phyloP scores from a whole-genome alignment of 2,329 filamentous ascomycete genomes.

The Cladosporium sp. region DNA sequence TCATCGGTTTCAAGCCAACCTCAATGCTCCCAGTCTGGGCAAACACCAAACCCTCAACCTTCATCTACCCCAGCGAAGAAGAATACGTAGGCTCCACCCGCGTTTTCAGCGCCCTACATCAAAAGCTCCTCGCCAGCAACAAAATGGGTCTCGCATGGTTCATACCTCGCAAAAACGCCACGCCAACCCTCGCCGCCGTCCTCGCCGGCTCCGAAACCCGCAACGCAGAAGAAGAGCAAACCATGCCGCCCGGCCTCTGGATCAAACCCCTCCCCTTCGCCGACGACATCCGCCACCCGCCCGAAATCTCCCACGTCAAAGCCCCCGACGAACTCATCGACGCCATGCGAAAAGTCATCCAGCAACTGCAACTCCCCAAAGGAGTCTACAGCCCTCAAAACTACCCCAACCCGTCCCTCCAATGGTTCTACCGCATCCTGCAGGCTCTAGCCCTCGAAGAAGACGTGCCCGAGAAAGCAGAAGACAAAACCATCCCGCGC shows the following conservation, averaged over 20 bases:
- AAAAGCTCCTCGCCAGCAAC: slow-evolving; percentile 72
- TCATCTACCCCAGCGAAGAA: slow-evolving; percentile 90
- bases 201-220: slow-evolving; percentile 66
- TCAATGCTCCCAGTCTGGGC: slow-evolving; percentile 75
- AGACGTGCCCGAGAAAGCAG: slow-evolving; percentile 68
- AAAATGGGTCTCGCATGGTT: slow-evolving; percentile 90
- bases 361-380: slow-evolving; percentile 84
- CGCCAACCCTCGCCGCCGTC: slow-evolving; percentile 74
- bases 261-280: slow-evolving; percentile 81
- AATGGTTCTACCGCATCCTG: slow-evolving; percentile 96
- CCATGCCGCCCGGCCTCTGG: slow-evolving; percentile 80
- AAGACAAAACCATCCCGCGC: slow-evolving; percentile 79
- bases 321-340: slow-evolving; percentile 70
- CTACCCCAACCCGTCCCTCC: slow-evolving; percentile 79
- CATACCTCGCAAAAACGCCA: slow-evolving; percentile 73
- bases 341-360: slow-evolving; percentile 74
- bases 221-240: slow-evolving; percentile 63
- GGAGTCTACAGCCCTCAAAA: slow-evolving; percentile 76
- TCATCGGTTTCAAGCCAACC: slow-evolving; percentile 89
- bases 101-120: slow-evolving; percentile 85
- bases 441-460: slow-evolving; percentile 90
- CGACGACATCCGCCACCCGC: slow-evolving; percentile 76
- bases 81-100: slow-evolving; percentile 86
- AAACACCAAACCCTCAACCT: slow-evolving; percentile 77
- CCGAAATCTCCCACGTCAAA: slow-evolving; percentile 53